Conservation (phyloP, 2,329 filamentous ascomycete genomes). For the Eutypella sp. region DNA sequence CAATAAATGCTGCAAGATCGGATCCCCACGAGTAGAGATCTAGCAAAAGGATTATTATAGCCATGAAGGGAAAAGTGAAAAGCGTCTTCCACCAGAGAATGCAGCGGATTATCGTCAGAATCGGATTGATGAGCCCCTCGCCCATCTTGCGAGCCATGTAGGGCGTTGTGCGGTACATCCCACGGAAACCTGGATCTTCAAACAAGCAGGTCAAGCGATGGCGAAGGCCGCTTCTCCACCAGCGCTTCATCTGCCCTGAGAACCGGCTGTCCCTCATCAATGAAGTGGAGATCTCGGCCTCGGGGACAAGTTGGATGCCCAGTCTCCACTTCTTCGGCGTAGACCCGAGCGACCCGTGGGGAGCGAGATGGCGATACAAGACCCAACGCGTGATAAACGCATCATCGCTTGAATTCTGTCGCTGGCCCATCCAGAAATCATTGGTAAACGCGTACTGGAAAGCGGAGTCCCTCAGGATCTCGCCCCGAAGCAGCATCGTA, state of each 20-base stretch:
- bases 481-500: conserved; percentile 22
- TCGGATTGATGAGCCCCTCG: conserved; percentile 11
- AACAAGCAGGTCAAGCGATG: conserved; percentile 14
- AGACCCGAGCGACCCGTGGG: too few relatives aligned
- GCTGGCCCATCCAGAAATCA: conserved; percentile 17
- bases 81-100: conserved; percentile 10
- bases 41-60: conserved; percentile 4
- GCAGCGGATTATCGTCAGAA: conserved; percentile 10
- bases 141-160: conserved; percentile 19
- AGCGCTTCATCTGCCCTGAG: conserved; percentile 18
- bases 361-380: conserved; percentile 13
- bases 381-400: conserved; percentile 24
- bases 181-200: conserved; percentile 9
- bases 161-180: conserved; percentile 4
- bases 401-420: conserved; percentile 21
- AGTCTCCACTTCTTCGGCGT: conserved; percentile 14
- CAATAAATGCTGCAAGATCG: conserved; percentile 7
- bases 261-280: conserved; percentile 14
- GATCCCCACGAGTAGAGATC: conserved; percentile 9
- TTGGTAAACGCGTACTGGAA: conserved; percentile 18
- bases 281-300: conserved; percentile 17
- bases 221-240: conserved; percentile 18
- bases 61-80: conserved; percentile 4
- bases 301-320: conserved; percentile 18
- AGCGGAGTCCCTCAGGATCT: conserved; percentile 14